Evolutionary conservation across 352 stramenopile species (phyloP), one percentile per base, ranked within the genome.

Genomic region (Elongisporangium undulatum): DNA sequence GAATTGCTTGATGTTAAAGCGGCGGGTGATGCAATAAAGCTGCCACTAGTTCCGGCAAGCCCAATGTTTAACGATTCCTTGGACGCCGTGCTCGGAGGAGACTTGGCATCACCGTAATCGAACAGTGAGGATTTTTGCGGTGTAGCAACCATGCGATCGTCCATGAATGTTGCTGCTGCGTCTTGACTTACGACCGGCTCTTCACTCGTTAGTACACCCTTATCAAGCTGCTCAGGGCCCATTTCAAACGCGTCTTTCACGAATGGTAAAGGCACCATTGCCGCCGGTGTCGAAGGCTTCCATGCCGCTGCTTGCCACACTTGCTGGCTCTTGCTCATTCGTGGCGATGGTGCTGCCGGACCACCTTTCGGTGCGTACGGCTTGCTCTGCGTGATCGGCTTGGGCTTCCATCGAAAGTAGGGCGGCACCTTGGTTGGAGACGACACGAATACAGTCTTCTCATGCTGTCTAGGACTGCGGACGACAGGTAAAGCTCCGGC

Each of bases 381-480:
- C 13, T 68, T 65, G 45, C 49, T 61, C 21, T 51, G 60, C 0
- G 41, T 58, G 48, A 55, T 71, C 4, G 53, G 41, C 10, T 75
- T 64, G 3, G 63, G 70, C 29, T 84, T 87, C 80, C 76, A 90
- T 19, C 77, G 72, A 56, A 88, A 90, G 59, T 90, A 90, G 53
- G 77, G 66, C 0, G 78, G 80, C 0, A 78, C 88, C 24, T 77
- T 74, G 6, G 75, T 71, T 10, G 80, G 77, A 1, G 53, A 69
- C 10, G 72, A 61, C 1, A 76, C 49, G 62, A 85, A 88, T 4
- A 41, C 24, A 6, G 29, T 48, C 50, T 82, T 88, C 22, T 79
- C 59, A 0, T 66, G 29, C 9, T 41, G 62, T 2, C 75, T 66
- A 2, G 72, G 67, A 26, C 74, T 86, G 10, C 74, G 67, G 15